Percentiles rank a stretch among this genome's conserved stretches.
Conservation (phyloP, 495 filamentous ascomycete genomes). For the Talaromyces proteolyticus region DNA sequence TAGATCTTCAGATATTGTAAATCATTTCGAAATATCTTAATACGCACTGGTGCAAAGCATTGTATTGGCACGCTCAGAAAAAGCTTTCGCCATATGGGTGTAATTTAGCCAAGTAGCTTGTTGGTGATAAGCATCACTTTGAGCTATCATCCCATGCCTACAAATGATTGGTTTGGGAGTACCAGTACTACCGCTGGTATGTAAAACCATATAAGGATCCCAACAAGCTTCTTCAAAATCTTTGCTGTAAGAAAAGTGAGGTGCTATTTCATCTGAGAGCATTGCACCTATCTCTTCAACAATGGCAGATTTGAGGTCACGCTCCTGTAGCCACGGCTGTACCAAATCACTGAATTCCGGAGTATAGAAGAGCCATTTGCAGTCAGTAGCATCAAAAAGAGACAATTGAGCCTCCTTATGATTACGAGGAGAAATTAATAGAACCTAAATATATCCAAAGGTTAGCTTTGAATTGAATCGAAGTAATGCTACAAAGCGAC, state of each 20-base stretch:
- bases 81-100: not conserved
- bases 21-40: not conserved
- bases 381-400: conserved; percentile 26
- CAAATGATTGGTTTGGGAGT: conserved; percentile 35
- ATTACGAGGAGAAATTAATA: conserved; percentile 35
- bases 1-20: not conserved
- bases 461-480: conserved; percentile 1
- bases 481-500: conserved; percentile 8
- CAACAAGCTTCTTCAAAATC: conserved; percentile 19
- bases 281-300: conserved; percentile 13
- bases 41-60: not conserved
- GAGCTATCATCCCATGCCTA: conserved; percentile 15
- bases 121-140: not conserved
- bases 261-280: not conserved
- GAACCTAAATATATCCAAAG: conserved; percentile 12
- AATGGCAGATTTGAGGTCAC: conserved; percentile 9
- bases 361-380: conserved; percentile 23
- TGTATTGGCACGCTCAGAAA: not conserved
- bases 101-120: not conserved
- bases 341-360: conserved; percentile 4
- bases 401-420: conserved; percentile 27
- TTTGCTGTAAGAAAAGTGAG: conserved; percentile 20
- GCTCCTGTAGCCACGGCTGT: conserved; percentile 13
- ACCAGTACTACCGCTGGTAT: conserved; percentile 41
- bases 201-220: conserved; percentile 26